Evolutionary conservation across 73 alveolate species (phyloP), one percentile per base, ranked within the genome.

Genomic region (Paraurostyla sp.): DNA sequence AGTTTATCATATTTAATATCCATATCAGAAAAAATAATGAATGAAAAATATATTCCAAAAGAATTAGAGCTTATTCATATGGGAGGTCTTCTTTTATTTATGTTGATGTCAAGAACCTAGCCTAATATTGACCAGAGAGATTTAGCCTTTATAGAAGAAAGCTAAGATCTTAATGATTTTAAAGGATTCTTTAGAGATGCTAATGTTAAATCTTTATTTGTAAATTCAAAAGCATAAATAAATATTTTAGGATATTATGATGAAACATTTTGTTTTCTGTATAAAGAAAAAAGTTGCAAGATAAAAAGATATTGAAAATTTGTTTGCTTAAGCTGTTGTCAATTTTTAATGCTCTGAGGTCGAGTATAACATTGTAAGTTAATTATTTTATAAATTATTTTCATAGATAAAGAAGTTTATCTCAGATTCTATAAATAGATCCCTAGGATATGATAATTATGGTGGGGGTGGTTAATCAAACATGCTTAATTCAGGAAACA

Each of bases 251-350:
- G 86, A 73, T 48, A 73, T 73, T 11, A 73, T 73, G 48, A 48
- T 73, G 65, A 73, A 73, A 73, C 86, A 73, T 43, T 73, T 73
- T 30, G 46, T 73, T 6, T 23, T 73, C 52, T 73, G 86, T 46
- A 73, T 73, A 11, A 73, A 73, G 49, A 73, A 49, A 36, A 73
- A 73, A 36, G 59, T 73, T 7, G 71, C 52, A 11, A 73, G 46
- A 71, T 30, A 73, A 43, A 73, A 73, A 38, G 86, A 73, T 25
- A 49, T 49, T 23, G 86, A 73, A 29, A 33, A 9, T 32, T 35
- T 73, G 4, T 73, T 73, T 27, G 6, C 51, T 13, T 29, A 73
- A 45, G 65, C 71, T n/a, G 65, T 73, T 4, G 48, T 73, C 20
- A 73, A 73, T 38, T 73, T 73, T 35, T 11, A 73, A 25, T 73